Evolutionary conservation across 2,329 filamentous ascomycete species (phyloP), one percentile per base, ranked within the genome.

Genomic region (Xylariaceae sp.): DNA sequence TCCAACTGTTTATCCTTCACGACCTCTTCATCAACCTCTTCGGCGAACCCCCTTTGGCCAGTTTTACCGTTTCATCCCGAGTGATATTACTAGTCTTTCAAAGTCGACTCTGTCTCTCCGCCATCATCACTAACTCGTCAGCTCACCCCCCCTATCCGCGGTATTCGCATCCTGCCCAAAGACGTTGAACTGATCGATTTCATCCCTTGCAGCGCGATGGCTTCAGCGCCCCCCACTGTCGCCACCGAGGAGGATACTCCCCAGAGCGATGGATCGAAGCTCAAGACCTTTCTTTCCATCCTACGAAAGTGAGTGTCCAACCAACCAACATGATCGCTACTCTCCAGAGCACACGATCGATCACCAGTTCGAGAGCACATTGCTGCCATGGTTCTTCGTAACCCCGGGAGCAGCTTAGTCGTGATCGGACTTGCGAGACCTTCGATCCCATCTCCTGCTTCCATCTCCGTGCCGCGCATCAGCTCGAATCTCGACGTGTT

Each of bases 231-330:
- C 34, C 59, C 69, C 3, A 68, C 68, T 39, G 55, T 66, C 49
- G 35, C 57, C 42, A 45, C 63, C 7, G 68, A 68, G 54, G 71
- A 73, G 59, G 71, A 73, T 47, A 64, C 69, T 18, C 70, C 71
- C 63, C 80, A 81, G 66, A 92, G 90, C 77, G 92, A 97, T 60
- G 86, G 85, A 66, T 93, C 89, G 66, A 96, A 96, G 80, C 79
- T 97, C 70, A 89, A 86, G 76, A 95, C 90, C 1, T 96, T 97
- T 71, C 75, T 97, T 62, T 85, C 87, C 56, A 96, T 97, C 67
- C 77, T 97, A 71, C 88, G 88, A 76, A 96, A 89, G 91, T 96
- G 82, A 78, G 86, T 75, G n/a, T n/a, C 39, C 5, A 30, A 50
- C 39, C n/a, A 30, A 30, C 23, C n/a, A 15, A 34, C 42, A 4